Percentiles rank a stretch among this genome's conserved stretches.
phyloP scores from a whole-genome alignment of 2,329 filamentous ascomycete species.

The Colletotrichum liaoningense region DNA sequence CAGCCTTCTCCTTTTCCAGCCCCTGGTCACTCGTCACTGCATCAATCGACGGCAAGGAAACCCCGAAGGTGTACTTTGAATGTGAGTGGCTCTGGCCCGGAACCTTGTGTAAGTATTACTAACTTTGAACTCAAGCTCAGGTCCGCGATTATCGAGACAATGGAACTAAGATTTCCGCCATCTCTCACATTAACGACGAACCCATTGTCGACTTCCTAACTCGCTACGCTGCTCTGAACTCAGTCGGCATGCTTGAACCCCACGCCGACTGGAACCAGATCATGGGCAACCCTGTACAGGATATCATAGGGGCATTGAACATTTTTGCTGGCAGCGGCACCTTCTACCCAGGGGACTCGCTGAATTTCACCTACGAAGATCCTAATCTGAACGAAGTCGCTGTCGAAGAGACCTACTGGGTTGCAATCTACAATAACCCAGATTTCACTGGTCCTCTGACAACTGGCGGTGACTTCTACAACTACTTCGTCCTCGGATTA shows the following conservation, averaged over 20 bases:
- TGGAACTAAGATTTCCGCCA: slow-evolving; percentile 7
- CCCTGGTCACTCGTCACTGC: slow-evolving; percentile 14
- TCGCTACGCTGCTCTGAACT: slow-evolving; percentile 9
- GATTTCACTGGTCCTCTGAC: slow-evolving; percentile 21
- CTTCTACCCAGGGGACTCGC: slow-evolving; percentile 21
- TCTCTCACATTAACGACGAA: slow-evolving; percentile 23
- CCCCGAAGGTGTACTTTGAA: slow-evolving; percentile 23
- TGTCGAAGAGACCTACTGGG: slow-evolving; percentile 1
- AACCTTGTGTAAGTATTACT: background rate
- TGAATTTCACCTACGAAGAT: slow-evolving; percentile 27
- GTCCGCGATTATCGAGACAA: slow-evolving; percentile 8
- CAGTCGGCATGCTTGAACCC: slow-evolving; percentile 28
- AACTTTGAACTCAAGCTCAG: background rate
- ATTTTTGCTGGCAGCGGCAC: slow-evolving; percentile 17
- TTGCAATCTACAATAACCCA: slow-evolving; percentile 23
- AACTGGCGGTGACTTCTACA: slow-evolving; percentile 29
- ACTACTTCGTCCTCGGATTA: slow-evolving; percentile 23
- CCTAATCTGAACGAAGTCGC: background rate
- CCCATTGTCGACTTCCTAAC: slow-evolving; percentile 7
- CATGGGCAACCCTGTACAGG: slow-evolving; percentile 24
- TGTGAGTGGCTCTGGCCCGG: background rate
- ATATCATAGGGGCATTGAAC: slow-evolving; percentile 1
- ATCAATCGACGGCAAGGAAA: slow-evolving; percentile 23
- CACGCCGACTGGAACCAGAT: slow-evolving; percentile 29
- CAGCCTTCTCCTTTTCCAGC: slow-evolving; percentile 24